Conservation (phyloP, 202 grass and related monocot genomes). For the Zoysia matrella region DNA sequence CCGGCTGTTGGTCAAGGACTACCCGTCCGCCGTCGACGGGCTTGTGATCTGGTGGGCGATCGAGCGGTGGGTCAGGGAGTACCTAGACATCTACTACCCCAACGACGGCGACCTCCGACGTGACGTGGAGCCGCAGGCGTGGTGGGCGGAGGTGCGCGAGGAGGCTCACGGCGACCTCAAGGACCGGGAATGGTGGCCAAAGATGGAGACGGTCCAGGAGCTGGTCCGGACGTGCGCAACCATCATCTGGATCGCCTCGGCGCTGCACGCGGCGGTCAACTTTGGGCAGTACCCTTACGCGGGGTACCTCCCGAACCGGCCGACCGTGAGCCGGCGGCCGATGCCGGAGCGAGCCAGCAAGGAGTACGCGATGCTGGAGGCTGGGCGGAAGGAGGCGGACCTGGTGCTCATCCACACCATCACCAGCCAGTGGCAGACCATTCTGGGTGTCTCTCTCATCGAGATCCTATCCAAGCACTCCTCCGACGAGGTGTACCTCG, state of each 20-base stretch:
- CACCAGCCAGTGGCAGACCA: conserved; percentile 59
- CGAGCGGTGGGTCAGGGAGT: conserved; percentile 74
- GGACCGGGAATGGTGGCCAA: conserved; percentile 70
- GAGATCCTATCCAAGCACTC: conserved; percentile 79
- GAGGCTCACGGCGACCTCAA: conserved; percentile 79
- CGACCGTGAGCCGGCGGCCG: too few species aligned
- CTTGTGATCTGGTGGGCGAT: conserved; percentile 77
- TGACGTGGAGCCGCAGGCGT: conserved; percentile 69
- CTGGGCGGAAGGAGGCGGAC: conserved; percentile 48
- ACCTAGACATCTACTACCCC: conserved; percentile 76
- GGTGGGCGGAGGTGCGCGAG: conserved; percentile 87
- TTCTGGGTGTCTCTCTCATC: conserved; percentile 59
- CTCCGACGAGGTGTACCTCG: conserved; percentile 11
- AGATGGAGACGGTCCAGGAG: conserved; percentile 58
- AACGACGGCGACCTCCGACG: conserved; percentile 42
- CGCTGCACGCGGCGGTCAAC: too few species aligned
- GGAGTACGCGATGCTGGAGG: conserved; percentile 49
- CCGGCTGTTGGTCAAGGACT: conserved; percentile 80
- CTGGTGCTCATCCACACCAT: conserved; percentile 71
- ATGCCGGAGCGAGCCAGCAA: background rate
- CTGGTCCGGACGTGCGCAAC: conserved; percentile 67
- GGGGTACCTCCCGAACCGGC: too few species aligned
- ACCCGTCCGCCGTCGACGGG: conserved; percentile 83
- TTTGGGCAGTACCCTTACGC: too few species aligned
- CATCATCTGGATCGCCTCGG: conserved; percentile 8